phyloP scores from a whole-genome alignment of 768 basidiomycete species.

The Mycena chlorophos region DNA sequence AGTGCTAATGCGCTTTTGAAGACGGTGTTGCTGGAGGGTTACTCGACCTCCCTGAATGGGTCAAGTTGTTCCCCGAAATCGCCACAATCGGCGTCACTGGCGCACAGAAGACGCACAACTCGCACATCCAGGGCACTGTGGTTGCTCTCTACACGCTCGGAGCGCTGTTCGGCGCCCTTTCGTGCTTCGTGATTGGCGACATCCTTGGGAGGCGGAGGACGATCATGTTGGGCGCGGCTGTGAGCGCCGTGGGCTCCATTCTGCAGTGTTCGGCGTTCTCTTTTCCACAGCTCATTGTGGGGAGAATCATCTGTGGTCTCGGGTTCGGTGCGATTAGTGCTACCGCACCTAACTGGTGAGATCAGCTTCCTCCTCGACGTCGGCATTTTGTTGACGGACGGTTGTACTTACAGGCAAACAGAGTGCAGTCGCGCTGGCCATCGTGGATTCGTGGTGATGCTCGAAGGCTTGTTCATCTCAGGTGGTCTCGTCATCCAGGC shows the following conservation, averaged over 20 bases:
- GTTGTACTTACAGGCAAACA: slow-evolving; percentile 14
- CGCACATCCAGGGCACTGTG: slow-evolving; percentile 18
- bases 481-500: slow-evolving; percentile 16
- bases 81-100: slow-evolving; percentile 14
- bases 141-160: slow-evolving; percentile 22
- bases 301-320: slow-evolving; percentile 60
- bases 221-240: slow-evolving; percentile 55
- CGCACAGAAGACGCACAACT: slow-evolving; percentile 10
- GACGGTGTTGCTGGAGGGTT: slow-evolving; percentile 19
- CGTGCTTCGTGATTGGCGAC: slow-evolving; percentile 63
- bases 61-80: slow-evolving; percentile 18
- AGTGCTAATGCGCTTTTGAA: too few species aligned
- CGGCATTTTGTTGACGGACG: not conserved
- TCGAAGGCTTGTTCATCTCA: slow-evolving; percentile 21
- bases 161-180: slow-evolving; percentile 55
- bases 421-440: slow-evolving; percentile 23
- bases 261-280: slow-evolving; percentile 57
- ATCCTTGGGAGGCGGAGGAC: slow-evolving; percentile 57
- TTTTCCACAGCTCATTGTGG: slow-evolving; percentile 63
- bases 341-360: slow-evolving; percentile 21
- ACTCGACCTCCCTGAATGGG: slow-evolving; percentile 20
- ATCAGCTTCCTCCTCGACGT: not conserved
- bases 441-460: slow-evolving; percentile 23
- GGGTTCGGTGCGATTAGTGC: slow-evolving; percentile 33
- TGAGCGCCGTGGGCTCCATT: slow-evolving; percentile 66